Base-by-base conservation (phyloP, 2,329 filamentous ascomycete species). In the Myriosclerotinia duriaeana region DNA sequence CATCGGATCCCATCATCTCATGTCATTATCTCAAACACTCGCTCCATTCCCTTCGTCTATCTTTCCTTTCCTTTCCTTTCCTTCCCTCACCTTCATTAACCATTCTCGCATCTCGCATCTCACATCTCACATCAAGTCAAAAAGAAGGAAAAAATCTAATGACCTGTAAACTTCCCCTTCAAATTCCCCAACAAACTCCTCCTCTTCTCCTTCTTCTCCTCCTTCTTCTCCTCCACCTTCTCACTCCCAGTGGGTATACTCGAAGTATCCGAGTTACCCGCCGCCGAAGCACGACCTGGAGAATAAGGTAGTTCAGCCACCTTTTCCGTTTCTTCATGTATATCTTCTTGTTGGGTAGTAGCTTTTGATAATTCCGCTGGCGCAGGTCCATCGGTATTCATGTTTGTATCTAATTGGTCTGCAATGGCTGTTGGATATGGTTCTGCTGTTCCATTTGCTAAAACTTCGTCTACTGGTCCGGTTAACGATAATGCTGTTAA, bases 381-480 rank as follows among this genome's bases (percentile, higher is more conserved):
- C 4, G 46, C 56, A 38, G 53, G 17, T 42, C 36, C 61, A 26
- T 56, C 65, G 38, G n/a, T 8, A 5, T 59, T 52, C 7, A 52
- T 4, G 5, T n/a, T 40, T 50, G 42, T 15, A 59, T 59, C 34
- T 30, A 52, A 52, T 30, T 15, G 53, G 26, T 50, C 50, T 38
- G 62, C 34, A 1, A n/a, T 40, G 12, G 26, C 8, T 15, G 42
- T 30, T 20, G n/a, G n/a, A 9, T 65, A 15, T 4, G 59, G n/a
- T 34, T 48, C 55, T n/a, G 52, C 58, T 48, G 40, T 56, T n/a
- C 64, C 69, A 40, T 69, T 67, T 38, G 53, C 26, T 36, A 69
- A 17, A 9, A 42, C 26, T 40, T 69, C 68, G 11, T 52, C 69
- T 26, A 60, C 42, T 59, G 70, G 70, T 64, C 72, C 71, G 40